A percentile compares a stretch with the other conserved stretches of the same genome.
These are phyloP conservation scores for Chaetomium sp. DNA, from an alignment of 2,329 filamentous ascomycete species.

Conservation along the genomic window DNA sequence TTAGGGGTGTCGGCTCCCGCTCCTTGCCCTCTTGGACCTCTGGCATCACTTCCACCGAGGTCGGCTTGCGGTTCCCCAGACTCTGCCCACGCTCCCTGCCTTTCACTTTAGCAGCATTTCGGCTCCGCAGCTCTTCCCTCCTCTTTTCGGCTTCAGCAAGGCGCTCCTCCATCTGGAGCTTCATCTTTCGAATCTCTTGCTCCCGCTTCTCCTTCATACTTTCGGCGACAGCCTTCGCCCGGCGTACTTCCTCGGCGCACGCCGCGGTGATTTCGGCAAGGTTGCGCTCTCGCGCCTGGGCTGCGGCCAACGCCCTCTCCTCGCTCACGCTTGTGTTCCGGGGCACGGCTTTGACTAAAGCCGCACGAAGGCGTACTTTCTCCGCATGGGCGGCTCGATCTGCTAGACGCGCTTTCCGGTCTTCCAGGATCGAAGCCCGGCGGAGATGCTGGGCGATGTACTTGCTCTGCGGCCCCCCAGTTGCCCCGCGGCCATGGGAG, in stretches of 20 bases:
- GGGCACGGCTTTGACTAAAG: constrained; percentile 63
- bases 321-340: constrained; percentile 61
- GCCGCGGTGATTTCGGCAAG: constrained; percentile 73
- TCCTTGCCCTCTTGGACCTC: constrained; percentile 47
- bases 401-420: constrained; percentile 70
- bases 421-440: constrained; percentile 72
- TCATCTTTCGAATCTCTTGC: constrained; percentile 62
- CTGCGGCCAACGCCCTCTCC: constrained; percentile 69
- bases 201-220: constrained; percentile 75
- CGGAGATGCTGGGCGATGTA: constrained; percentile 73
- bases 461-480: constrained; percentile 61
- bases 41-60: constrained; percentile 38
- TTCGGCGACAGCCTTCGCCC: constrained; percentile 76
- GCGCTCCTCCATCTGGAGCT: constrained; percentile 71
- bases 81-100: constrained; percentile 48
- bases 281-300: constrained; percentile 72
- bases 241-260: constrained; percentile 76
- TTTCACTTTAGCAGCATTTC: constrained; percentile 40
- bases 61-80: constrained; percentile 41
- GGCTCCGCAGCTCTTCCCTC: constrained; percentile 56
- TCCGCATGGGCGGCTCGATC: constrained; percentile 77
- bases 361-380: constrained; percentile 71
- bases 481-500: constrained; percentile 52
- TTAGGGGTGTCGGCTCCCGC: constrained; percentile 39
- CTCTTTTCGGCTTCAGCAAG: constrained; percentile 70